Evolutionary conservation across 2,329 filamentous ascomycete genomes (phyloP), one percentile per base, ranked within the genome.

Genomic region (Cordyceps cateniannulata): DNA sequence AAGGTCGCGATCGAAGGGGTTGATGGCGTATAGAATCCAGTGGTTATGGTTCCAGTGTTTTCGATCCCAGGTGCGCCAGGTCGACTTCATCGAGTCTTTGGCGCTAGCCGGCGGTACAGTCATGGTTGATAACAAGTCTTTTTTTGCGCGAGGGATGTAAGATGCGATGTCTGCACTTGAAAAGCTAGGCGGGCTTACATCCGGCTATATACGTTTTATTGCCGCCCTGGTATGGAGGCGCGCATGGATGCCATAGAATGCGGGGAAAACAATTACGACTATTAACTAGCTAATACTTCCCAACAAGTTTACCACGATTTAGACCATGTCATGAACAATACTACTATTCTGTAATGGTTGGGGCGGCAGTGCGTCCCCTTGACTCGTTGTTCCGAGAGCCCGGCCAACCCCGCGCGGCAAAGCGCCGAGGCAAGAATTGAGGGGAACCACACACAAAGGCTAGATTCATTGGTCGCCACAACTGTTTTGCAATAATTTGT

Each of bases 21-120:
- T 67, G 10, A 73, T 63, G 3, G 66, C 40, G 40, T 74, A 69
- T 29, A 69, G 62, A 27, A 72, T 60, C 67, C 67, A 71, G 63
- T 73, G 71, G 27, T 63, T 61, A 10, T 64, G 6, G 18, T 65
- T 69, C 72, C 72, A 73, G 9, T 65, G 45, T 22, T 65, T 63
- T 12, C 61, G 63, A 56, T 69, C 67, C 44, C 63, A 62, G 27
- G 57, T 60, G 18, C 71, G 68, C 72, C 72, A 73, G 16, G 72
- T 73, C 25, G 72, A 73, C 65, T 72, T 73, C 70, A 73, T 73
- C 38, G 70, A 72, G 64, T 73, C 70, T 51, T 69, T 71, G 6
- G 50, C 38, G 32, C 32, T 59, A 10, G 42, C 47, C 6, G 38
- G 59, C 10, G 51, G 59, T 38, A 45, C 44, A 29, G 59, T 38